These are phyloP conservation scores for Trichoderma afroharzianum DNA, from an alignment of 2,329 filamentous ascomycete genomes.

Conservation along the genomic window DNA sequence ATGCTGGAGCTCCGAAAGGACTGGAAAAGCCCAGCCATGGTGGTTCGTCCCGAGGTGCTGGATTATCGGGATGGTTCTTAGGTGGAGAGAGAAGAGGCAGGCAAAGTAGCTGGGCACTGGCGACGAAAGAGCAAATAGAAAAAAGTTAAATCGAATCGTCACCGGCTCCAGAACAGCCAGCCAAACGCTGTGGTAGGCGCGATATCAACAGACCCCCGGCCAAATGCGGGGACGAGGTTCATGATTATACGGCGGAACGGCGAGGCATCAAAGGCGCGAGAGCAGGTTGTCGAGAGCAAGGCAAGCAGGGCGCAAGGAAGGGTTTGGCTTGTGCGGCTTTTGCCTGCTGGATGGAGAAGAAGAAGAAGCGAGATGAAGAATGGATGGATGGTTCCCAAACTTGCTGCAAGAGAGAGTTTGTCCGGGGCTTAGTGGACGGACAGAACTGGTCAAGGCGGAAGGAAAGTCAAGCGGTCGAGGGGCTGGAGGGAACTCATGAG, in stretches of 20 bases:
- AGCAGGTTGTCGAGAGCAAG: background rate
- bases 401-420: background rate
- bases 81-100: background rate
- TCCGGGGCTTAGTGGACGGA: background rate
- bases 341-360: background rate
- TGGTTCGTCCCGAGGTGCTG: slow-evolving; percentile 19
- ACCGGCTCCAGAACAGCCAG: slow-evolving; percentile 10
- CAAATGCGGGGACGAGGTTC: slow-evolving; percentile 27
- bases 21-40: slow-evolving; percentile 71
- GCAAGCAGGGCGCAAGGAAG: background rate
- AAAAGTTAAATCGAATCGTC: slow-evolving; percentile 3
- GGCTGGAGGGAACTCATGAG: slow-evolving; percentile 13
- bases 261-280: slow-evolving; percentile 16
- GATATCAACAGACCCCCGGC: slow-evolving; percentile 28
- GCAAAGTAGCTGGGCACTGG: background rate
- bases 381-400: background rate
- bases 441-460: background rate
- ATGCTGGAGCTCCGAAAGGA: slow-evolving; percentile 66
- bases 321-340: background rate
- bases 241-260: slow-evolving; percentile 21
- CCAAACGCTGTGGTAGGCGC: slow-evolving; percentile 19
- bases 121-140: background rate
- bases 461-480: slow-evolving; percentile 8
- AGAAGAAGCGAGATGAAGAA: background rate
- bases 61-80: background rate